Base-by-base conservation (phyloP, 2,329 filamentous ascomycete genomes). In the Colletotrichum karsti region DNA sequence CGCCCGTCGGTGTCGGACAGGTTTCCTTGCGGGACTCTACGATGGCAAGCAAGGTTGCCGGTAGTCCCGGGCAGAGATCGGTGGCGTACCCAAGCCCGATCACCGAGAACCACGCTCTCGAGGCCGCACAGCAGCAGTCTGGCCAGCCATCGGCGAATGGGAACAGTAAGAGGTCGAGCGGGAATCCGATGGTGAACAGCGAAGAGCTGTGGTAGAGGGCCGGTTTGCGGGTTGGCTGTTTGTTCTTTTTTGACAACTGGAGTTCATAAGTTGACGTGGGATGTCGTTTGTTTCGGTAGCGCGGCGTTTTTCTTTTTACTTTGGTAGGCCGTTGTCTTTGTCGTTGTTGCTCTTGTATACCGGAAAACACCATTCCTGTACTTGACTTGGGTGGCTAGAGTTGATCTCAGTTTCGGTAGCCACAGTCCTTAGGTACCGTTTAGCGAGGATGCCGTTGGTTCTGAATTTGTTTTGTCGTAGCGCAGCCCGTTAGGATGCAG, bases 31-130 rank as follows among this genome's bases (percentile, higher is more conserved):
- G 65, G 26, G 53, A 65, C 10, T 68, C 65, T 30, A 68, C 65
- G 3, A 68, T 68, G 65, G 65, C 65, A 7, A 68, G 65, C 53
- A 68, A 68, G 44, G 60, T 68, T 48, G 60, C 61, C 6, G 62
- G 37, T 8, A 68, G 60, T 10, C 53, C 65, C 6, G 65, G 65
- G n/a, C 54, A 68, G 33, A 64, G 61, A 22, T 68, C 65, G 28
- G 46, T 68, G 22, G 54, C 61, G 9, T 68, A 68, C 20, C 65
- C 65, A 13, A 68, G 65, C 61, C 62, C 69, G 3, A 50, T 69
- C 15, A 61, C 37, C 6, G 60, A 64, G 3, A 53, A 44, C 5
- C 59, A 69, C 22, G 67, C 57, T 30, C 10, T 69, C 33, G 64
- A 30, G 9, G 39, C 53, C 24, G 26, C 48, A 35, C 59, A 55